These are phyloP conservation scores for Phaffomyces thermotolerans DNA, from an alignment of 805 yeast genomes.

Conservation along the genomic window DNA sequence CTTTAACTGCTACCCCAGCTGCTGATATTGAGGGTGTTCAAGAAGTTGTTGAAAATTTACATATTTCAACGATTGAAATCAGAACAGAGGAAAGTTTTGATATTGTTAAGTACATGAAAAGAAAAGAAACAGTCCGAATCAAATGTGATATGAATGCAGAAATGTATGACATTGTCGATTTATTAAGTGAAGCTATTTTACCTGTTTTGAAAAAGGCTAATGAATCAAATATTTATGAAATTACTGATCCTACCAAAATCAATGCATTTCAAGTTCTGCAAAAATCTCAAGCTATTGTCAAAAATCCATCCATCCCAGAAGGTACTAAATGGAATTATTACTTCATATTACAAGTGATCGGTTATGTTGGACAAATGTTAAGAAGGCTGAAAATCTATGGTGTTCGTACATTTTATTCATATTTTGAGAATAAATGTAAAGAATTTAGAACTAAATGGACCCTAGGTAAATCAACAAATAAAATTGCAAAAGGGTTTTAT, in stretches of 20 bases:
- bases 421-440: conserved; percentile 50
- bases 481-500: conserved; percentile 55
- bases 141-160: conserved; percentile 47
- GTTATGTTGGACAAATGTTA: conserved; percentile 65
- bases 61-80: conserved; percentile 72
- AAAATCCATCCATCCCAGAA: conserved; percentile 50
- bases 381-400: conserved; percentile 77
- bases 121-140: conserved; percentile 52
- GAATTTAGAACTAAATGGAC: conserved; percentile 54
- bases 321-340: conserved; percentile 70
- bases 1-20: conserved; percentile 95
- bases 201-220: conserved; percentile 63
- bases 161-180: conserved; percentile 47
- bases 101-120: conserved; percentile 69
- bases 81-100: conserved; percentile 83
- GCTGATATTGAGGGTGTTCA: conserved; percentile 84
- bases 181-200: conserved; percentile 53
- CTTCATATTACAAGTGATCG: conserved; percentile 53
- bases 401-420: conserved; percentile 62
- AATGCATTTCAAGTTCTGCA: conserved; percentile 69
- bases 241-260: conserved; percentile 57
- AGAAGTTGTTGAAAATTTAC: conserved; percentile 65
- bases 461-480: conserved; percentile 55
- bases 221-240: conserved; percentile 53
- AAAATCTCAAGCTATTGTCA: conserved; percentile 50